Evolutionary conservation across 148 eudicot species (phyloP).

Genomic region (Rhododendron molle): DNA sequence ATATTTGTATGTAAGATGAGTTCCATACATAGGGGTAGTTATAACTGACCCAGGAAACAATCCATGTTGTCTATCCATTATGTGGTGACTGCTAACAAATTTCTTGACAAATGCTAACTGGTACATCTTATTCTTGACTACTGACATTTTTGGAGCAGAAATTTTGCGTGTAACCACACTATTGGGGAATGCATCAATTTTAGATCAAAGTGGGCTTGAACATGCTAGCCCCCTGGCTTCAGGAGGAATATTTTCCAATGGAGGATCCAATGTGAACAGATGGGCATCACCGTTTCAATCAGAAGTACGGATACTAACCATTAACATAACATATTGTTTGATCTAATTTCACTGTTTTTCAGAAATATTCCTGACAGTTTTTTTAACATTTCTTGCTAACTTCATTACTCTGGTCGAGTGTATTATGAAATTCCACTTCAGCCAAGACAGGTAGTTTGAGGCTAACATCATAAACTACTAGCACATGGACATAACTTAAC

Average conservation of each 20-base stretch:
- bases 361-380: conserved; percentile 46
- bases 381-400: conserved; percentile 51
- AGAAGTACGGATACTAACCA: conserved; percentile 99
- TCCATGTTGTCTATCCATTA: conserved; percentile 45
- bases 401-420: conserved; percentile 29
- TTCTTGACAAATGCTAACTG: conserved; percentile 78
- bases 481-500: conserved; percentile 24
- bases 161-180: conserved; percentile 96
- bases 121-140: conserved; percentile 95
- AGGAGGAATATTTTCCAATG: conserved; percentile 92
- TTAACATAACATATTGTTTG: conserved; percentile 79
- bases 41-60: conserved; percentile 45
- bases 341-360: conserved; percentile 65
- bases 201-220: conserved; percentile 98
- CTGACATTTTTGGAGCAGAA: conserved; percentile 99
- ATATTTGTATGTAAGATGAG: conserved; percentile 5
- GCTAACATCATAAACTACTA: conserved; percentile 56
- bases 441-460: conserved; percentile 62
- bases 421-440: conserved; percentile 30
- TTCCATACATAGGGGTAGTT: conserved; percentile 17
- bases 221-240: conserved; percentile 95
- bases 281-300: conserved; percentile 93
- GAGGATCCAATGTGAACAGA: conserved; percentile 95
- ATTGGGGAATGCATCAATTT: conserved; percentile 99
- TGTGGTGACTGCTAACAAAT: conserved; percentile 70